A percentile compares a stretch with the other conserved stretches of the same genome.
These are phyloP conservation scores for Immersiporthe knoxdaviesiana DNA, from an alignment of 2,329 filamentous ascomycete genomes.

Conservation along the genomic window DNA sequence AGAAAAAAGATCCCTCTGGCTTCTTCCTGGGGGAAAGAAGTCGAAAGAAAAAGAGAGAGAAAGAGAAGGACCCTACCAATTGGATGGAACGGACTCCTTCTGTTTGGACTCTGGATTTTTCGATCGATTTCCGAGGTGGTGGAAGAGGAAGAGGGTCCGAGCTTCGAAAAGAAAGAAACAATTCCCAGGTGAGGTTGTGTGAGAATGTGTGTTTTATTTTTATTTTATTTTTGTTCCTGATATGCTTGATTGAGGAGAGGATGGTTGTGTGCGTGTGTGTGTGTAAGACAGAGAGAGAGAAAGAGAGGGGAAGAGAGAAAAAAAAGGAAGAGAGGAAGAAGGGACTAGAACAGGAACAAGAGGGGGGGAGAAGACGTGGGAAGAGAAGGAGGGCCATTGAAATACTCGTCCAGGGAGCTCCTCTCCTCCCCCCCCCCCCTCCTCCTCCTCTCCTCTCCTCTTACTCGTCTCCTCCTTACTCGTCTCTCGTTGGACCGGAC, in stretches of 20 bases:
- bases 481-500: not conserved
- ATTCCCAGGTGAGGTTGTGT: conserved; percentile 34
- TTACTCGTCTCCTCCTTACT: too few species aligned
- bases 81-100: conserved; percentile 38
- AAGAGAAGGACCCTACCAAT: conserved; percentile 42
- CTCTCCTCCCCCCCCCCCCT: conserved; percentile 1
- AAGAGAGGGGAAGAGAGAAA: conserved; percentile 25
- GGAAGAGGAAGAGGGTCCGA: conserved; percentile 26
- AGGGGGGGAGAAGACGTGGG: conserved; percentile 25
- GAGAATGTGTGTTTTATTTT: conserved; percentile 38
- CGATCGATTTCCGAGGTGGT: conserved; percentile 35
- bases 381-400: conserved; percentile 31
- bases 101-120: conserved; percentile 37
- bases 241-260: conserved; percentile 24
- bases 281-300: conserved; percentile 24
- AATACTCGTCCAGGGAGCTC: conserved; percentile 23
- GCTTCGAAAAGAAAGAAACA: conserved; percentile 23
- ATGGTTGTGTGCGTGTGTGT: conserved; percentile 34
- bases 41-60: conserved; percentile 53
- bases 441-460: conserved; percentile 12
- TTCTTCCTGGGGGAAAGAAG: conserved; percentile 50
- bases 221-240: conserved; percentile 34
- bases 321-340: conserved; percentile 22
- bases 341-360: conserved; percentile 29
- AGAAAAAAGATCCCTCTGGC: conserved; percentile 58